Percentiles rank a stretch among this genome's conserved stretches.
phyloP scores from a whole-genome alignment of 2,329 filamentous ascomycete species.

The Calycina herbarum region DNA sequence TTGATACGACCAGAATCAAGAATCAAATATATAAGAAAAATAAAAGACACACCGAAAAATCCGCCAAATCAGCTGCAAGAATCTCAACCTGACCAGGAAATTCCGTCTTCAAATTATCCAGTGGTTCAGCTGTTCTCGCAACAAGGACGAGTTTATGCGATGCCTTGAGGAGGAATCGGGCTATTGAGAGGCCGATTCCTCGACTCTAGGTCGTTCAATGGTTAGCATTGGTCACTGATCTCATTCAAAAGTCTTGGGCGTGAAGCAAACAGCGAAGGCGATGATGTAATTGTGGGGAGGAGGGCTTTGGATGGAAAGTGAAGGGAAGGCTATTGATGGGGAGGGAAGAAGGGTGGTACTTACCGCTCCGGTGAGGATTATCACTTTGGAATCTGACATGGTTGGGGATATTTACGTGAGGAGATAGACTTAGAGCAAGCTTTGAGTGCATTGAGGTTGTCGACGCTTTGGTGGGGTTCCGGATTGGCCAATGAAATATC shows the following conservation, averaged over 20 bases:
- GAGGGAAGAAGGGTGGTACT: not conserved
- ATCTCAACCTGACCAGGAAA: slow-evolving; percentile 56
- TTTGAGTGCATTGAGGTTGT: no score
- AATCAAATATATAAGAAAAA: not conserved
- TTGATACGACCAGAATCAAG: not conserved
- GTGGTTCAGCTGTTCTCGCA: slow-evolving; percentile 51
- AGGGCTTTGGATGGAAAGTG: not conserved
- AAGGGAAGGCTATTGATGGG: not conserved
- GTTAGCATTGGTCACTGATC: not conserved
- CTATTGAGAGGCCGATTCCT: slow-evolving; percentile 60
- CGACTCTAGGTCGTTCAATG: slow-evolving; percentile 50
- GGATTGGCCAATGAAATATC: no score
- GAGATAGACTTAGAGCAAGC: not conserved
- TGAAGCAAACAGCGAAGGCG: not conserved
- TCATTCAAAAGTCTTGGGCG: not conserved
- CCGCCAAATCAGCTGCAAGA: slow-evolving; percentile 55
- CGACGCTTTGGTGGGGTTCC: no score
- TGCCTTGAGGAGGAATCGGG: slow-evolving; percentile 51
- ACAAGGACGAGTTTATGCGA: slow-evolving; percentile 61
- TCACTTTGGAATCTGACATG: slow-evolving; percentile 58
- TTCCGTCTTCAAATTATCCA: slow-evolving; percentile 52
- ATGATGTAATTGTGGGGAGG: not conserved
- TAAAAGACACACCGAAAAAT: slow-evolving; percentile 47
- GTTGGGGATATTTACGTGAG: not conserved
- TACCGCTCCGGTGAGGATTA: slow-evolving; percentile 62